These are phyloP conservation scores for Phragmites australis DNA, from an alignment of 176 grass and related monocot genomes.

Conservation along the genomic window DNA sequence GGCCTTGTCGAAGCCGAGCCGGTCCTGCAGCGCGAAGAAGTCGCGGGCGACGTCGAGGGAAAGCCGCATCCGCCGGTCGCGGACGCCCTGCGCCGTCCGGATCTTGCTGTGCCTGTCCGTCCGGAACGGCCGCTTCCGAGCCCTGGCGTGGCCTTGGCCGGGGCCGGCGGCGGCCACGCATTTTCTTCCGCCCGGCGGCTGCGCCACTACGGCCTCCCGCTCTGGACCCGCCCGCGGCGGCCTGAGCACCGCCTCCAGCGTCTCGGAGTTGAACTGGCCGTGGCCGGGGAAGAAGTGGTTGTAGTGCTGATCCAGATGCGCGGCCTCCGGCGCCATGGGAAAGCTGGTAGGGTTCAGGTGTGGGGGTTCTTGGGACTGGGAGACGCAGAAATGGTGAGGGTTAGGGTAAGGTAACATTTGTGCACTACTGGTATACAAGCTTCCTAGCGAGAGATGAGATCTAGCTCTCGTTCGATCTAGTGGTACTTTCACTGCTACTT, in stretches of 20 bases:
- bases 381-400: slow-evolving; percentile 46
- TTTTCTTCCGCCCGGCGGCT: background rate
- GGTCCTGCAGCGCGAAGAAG: slow-evolving; percentile 90
- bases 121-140: slow-evolving; percentile 56
- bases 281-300: slow-evolving; percentile 45
- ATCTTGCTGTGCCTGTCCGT: slow-evolving; percentile 97
- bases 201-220: background rate
- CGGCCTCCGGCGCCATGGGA: slow-evolving; percentile 8
- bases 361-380: slow-evolving; percentile 39
- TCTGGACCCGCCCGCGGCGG: slow-evolving; percentile 29
- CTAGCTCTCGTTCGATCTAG: slow-evolving; percentile 46
- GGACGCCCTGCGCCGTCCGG: slow-evolving; percentile 71
- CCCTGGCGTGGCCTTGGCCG: slow-evolving; percentile 23
- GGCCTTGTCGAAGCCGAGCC: slow-evolving; percentile 87
- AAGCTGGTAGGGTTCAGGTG: slow-evolving; percentile 46
- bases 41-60: slow-evolving; percentile 78
- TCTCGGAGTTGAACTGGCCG: slow-evolving; percentile 51
- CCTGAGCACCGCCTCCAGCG: slow-evolving; percentile 54
- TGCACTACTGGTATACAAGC: slow-evolving; percentile 24
- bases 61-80: slow-evolving; percentile 87
- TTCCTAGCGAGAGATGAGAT: slow-evolving; percentile 23
- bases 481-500: background rate
- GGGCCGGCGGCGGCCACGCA: background rate
- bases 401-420: slow-evolving; percentile 64
- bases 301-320: slow-evolving; percentile 39